Evolutionary conservation across 768 basidiomycete species (phyloP).

Genomic region (Galerina sulciceps): DNA sequence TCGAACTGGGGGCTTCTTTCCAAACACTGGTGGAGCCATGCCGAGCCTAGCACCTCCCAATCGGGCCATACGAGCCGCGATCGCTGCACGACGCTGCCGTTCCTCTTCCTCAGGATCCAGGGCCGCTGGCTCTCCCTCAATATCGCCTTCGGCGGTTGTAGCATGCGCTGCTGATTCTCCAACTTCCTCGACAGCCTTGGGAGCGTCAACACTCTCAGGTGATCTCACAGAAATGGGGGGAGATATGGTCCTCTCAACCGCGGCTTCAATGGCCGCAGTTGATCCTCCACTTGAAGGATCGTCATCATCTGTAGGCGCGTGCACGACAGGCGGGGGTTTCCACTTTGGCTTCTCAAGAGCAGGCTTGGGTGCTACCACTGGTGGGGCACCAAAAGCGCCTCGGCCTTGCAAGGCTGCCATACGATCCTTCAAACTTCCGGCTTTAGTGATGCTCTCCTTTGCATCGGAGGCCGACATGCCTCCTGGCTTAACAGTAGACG

Average conservation of each 20-base stretch:
- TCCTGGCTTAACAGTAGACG: conserved; percentile 26
- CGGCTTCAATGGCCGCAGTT: conserved; percentile 22
- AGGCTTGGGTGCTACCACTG: conserved; percentile 57
- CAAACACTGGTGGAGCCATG: conserved; percentile 78
- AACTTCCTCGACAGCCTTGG: conserved; percentile 22
- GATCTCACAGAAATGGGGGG: conserved; percentile 35
- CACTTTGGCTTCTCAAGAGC: conserved; percentile 78
- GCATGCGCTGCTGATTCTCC: conserved; percentile 14
- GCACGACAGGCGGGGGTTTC: conserved; percentile 74
- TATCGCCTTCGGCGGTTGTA: conserved; percentile 10
- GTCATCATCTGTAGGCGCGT: conserved; percentile 50
- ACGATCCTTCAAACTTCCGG: conserved; percentile 85
- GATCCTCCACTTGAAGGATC: conserved; percentile 26
- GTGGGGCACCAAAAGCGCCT: conserved; percentile 75
- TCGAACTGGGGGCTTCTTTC: conserved; percentile 44
- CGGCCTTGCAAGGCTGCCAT: conserved; percentile 93
- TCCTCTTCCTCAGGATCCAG: conserved; percentile 71
- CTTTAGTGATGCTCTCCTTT: conserved; percentile 80
- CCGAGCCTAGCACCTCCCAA: conserved; percentile 86
- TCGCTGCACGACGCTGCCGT: conserved; percentile 78
- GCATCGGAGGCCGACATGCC: conserved; percentile 88
- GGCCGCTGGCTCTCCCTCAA: conserved; percentile 13
- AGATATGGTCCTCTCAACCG: conserved; percentile 34
- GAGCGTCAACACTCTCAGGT: conserved; percentile 13
- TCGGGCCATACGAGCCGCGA: conserved; percentile 92